phyloP scores from a whole-genome alignment of 768 basidiomycete species.

The Boletellus ananas region DNA sequence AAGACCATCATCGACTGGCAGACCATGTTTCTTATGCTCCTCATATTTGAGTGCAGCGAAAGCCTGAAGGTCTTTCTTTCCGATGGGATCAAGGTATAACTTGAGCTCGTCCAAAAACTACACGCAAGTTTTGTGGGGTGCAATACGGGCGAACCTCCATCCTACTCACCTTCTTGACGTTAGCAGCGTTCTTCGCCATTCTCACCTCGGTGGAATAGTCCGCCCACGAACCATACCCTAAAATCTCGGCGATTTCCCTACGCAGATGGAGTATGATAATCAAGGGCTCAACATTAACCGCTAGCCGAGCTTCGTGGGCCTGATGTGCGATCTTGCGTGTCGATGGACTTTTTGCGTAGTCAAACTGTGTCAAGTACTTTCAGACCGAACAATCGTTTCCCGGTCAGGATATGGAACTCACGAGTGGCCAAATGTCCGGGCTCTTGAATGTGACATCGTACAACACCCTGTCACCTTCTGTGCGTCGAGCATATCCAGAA shows the following conservation, averaged over 20 bases:
- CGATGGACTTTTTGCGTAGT: constrained; percentile 67
- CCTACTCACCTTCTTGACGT: constrained; percentile 51
- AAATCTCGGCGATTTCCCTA: constrained; percentile 59
- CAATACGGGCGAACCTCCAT: too few relatives aligned
- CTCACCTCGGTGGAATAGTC: constrained; percentile 82
- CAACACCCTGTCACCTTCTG: constrained; percentile 51
- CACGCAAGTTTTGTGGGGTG: neutral
- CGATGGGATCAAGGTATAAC: constrained; percentile 69
- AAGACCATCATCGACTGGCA: constrained; percentile 67
- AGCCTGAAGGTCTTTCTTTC: constrained; percentile 56
- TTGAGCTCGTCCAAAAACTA: constrained; percentile 80
- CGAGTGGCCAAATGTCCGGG: constrained; percentile 76
- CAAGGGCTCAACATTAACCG: constrained; percentile 67
- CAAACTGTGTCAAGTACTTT: constrained; percentile 50
- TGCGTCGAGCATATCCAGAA: constrained; percentile 68
- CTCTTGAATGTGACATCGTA: constrained; percentile 80
- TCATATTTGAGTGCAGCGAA: constrained; percentile 73
- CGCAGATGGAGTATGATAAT: constrained; percentile 66
- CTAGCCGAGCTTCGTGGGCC: constrained; percentile 64
- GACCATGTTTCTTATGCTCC: constrained; percentile 57
- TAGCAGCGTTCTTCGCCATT: constrained; percentile 73
- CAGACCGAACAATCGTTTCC: neutral
- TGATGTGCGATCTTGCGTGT: constrained; percentile 66
- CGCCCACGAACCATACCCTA: constrained; percentile 79
- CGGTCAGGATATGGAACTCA: constrained; percentile 31